Evolutionary conservation across 805 yeast species (phyloP).

Genomic region (Crinitomyces ghanaensis): DNA sequence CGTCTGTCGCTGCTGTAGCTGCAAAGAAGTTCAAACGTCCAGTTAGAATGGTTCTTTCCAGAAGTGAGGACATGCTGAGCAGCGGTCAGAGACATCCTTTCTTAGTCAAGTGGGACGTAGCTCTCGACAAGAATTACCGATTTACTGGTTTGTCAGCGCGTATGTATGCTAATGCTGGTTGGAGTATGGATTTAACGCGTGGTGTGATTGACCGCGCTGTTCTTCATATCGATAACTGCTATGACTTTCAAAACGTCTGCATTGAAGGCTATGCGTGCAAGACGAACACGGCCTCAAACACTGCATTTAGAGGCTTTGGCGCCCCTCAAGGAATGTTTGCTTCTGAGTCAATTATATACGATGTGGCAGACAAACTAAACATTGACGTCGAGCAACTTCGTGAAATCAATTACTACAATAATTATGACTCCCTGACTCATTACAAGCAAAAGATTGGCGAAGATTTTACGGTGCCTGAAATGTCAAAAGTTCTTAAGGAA

Average conservation of each 20-base stretch:
- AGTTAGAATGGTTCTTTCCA: slow-evolving; percentile 30
- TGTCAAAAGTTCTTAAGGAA: slow-evolving; percentile 28
- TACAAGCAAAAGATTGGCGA: slow-evolving; percentile 32
- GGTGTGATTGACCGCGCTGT: slow-evolving; percentile 41
- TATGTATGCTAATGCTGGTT: slow-evolving; percentile 37
- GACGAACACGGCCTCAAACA: slow-evolving; percentile 37
- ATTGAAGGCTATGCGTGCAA: slow-evolving; percentile 32
- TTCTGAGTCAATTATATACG: slow-evolving; percentile 31
- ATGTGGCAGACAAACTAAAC: slow-evolving; percentile 31
- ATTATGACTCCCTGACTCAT: slow-evolving; percentile 25
- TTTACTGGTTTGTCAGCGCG: slow-evolving; percentile 31
- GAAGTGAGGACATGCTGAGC: slow-evolving; percentile 36
- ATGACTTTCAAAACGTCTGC: slow-evolving; percentile 32
- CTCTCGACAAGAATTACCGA: slow-evolving; percentile 31
- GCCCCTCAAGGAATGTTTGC: slow-evolving; percentile 41
- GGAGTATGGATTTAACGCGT: slow-evolving; percentile 37
- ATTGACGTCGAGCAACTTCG: slow-evolving; percentile 32
- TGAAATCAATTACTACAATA: slow-evolving; percentile 28
- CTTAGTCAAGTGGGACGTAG: slow-evolving; percentile 32
- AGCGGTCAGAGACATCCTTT: slow-evolving; percentile 41
- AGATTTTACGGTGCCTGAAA: slow-evolving; percentile 30
- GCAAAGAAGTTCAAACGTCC: slow-evolving; percentile 35
- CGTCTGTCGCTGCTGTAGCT: slow-evolving; percentile 32
- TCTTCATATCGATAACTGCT: slow-evolving; percentile 33
- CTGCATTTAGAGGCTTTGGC: slow-evolving; percentile 40